Base-by-base conservation (phyloP, 2,329 filamentous ascomycete genomes). In the Fusarium sp. region DNA sequence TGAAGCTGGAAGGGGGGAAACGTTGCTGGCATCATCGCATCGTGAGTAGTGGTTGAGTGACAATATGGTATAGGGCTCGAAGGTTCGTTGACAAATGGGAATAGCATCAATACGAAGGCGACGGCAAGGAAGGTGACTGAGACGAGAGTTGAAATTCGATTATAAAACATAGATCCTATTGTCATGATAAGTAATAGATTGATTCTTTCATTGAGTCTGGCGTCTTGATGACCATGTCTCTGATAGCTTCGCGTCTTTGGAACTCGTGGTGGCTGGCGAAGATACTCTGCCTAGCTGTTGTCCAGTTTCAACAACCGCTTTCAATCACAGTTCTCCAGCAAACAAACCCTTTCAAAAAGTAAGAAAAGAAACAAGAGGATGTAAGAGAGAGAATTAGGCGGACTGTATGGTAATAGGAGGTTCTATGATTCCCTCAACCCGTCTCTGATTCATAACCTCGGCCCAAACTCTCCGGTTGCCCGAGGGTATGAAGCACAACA, bases 391-490 rank as follows among this genome's bases (percentile, higher is more conserved):
- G 14, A 42, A 3, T 2, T 9, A 39, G 7, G 10, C 4, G 11
- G 10, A n/a, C 2, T 6, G 7, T 22, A 19, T n/a, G 36, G 40
- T 34, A 22, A 40, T 24, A 46, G 7, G 33, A 33, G 26, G 7
- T 22, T 17, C 17, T 6, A 15, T 6, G 21, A 40, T 60, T 65
- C 62, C 47, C 28, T 51, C 49, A 51, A 14, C 8, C 43, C 33
- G 33, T 34, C 13, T 17, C 14, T 28, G 17, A 36, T 21, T 19
- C 42, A 31, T 39, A 55, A 31, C 62, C 61, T 66, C 62, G 62
- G 62, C 13, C 24, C 50, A 46, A 24, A 33, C 17, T 40, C 28
- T 42, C 57, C 44, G 42, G 34, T 46, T 26, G 28, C 19, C 62
- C 62, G 54, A 53, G 19, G 21, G 51, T 34, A 60, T 14, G 2